Conservation (phyloP, 2,329 filamentous ascomycete genomes). For the Rhynchosporium graminicola region DNA sequence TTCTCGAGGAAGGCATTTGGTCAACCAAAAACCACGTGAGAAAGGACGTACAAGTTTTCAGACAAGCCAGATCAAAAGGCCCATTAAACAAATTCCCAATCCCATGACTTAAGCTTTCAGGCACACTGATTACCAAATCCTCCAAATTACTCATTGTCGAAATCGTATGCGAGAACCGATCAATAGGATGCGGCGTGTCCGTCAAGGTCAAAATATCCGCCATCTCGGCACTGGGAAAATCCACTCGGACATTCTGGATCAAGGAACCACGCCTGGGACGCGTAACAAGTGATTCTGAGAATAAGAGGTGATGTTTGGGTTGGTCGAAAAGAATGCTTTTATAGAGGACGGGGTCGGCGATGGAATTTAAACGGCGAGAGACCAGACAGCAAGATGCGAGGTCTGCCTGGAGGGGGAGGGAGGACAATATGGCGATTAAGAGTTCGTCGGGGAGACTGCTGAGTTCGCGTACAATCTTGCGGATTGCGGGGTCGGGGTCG, state of each 20-base stretch:
- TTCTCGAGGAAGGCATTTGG: too few relatives aligned
- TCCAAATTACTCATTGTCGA: conserved; percentile 53
- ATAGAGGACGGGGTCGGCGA: conserved; percentile 51
- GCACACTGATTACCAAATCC: conserved; percentile 49
- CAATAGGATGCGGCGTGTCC: conserved; percentile 42
- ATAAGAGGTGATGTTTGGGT: conserved; percentile 50
- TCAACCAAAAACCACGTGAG: neutral
- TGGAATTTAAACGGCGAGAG: conserved; percentile 46
- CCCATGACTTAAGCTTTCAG: conserved; percentile 46
- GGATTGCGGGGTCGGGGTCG: conserved; percentile 1
- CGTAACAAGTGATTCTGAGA: conserved; percentile 50
- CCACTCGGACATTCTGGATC: conserved; percentile 49
- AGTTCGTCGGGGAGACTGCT: conserved; percentile 44
- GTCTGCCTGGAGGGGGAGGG: conserved; percentile 44
- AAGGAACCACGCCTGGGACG: conserved; percentile 50
- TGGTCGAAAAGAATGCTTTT: conserved; percentile 49
- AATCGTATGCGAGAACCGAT: conserved; percentile 49
- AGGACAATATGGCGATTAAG: conserved; percentile 46
- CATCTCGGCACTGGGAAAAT: conserved; percentile 48
- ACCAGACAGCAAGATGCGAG: conserved; percentile 48
- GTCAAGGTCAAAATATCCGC: conserved; percentile 46
- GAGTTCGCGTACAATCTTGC: neutral
- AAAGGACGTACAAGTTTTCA: conserved; percentile 45
- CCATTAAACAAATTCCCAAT: conserved; percentile 53
- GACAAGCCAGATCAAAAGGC: conserved; percentile 52